Percentiles rank a stretch among this genome's conserved stretches.
Conservation (phyloP, 352 stramenopile genomes). For the Hyaloperonospora brassicae region DNA sequence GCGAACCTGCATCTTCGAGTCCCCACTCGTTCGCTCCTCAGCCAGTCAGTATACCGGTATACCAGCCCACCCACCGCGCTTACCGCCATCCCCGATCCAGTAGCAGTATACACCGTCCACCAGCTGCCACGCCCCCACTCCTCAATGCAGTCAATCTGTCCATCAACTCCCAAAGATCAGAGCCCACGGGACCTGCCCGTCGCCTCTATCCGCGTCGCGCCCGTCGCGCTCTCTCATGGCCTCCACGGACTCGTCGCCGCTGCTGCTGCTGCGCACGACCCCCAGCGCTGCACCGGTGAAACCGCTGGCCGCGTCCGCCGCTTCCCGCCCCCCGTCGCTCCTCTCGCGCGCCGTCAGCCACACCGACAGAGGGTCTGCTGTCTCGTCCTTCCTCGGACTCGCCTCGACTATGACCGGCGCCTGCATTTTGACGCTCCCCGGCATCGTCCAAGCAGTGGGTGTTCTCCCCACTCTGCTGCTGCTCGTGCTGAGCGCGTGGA, state of each 20-base stretch:
- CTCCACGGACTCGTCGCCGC: slow-evolving; percentile 24
- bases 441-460: slow-evolving; percentile 53
- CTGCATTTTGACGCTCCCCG: slow-evolving; percentile 67
- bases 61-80: too few relatives aligned
- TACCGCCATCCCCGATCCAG: too few relatives aligned
- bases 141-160: too few relatives aligned
- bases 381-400: slow-evolving; percentile 71
- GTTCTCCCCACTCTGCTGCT: slow-evolving; percentile 44
- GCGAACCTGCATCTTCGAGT: too few relatives aligned
- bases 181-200: too few relatives aligned
- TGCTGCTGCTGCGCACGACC: slow-evolving; percentile 27
- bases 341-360: slow-evolving; percentile 15
- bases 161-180: too few relatives aligned
- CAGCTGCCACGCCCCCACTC: too few relatives aligned
- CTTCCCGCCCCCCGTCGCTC: slow-evolving; percentile 1
- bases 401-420: slow-evolving; percentile 80
- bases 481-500: slow-evolving; percentile 42
- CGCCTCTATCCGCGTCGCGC: too few relatives aligned
- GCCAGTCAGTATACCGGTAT: too few relatives aligned
- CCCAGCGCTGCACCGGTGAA: slow-evolving; percentile 22
- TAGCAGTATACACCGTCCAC: too few relatives aligned
- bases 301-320: neutral
- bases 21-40: too few relatives aligned
- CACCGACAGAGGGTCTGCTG: slow-evolving; percentile 45
- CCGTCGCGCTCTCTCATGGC: neutral